A percentile compares a stretch with the other conserved stretches of the same genome.
Evolutionary conservation across 305 asterid genomes (phyloP).

Genomic region (Solanum hybrid): DNA sequence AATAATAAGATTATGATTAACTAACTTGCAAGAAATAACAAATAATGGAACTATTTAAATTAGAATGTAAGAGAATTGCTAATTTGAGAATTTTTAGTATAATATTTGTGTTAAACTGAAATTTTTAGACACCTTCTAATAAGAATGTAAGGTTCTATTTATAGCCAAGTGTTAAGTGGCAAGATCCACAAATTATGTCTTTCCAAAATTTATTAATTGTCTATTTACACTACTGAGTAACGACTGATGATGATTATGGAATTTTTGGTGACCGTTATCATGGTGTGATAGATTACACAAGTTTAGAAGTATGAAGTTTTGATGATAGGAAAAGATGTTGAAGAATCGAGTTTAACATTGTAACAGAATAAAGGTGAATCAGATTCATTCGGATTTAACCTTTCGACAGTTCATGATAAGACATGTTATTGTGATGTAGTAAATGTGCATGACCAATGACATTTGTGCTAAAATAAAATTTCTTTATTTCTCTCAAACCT

Average conservation of each 20-base stretch:
- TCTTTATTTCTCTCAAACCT: too few relatives aligned
- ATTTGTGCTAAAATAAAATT: background rate
- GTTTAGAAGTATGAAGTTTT: background rate
- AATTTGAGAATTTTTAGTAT: background rate
- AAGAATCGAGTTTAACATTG: background rate
- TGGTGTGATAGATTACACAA: background rate
- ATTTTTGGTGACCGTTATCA: accelerated
- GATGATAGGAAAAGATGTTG: background rate
- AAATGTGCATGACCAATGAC: background rate
- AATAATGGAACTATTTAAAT: too few relatives aligned
- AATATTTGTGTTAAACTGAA: too few relatives aligned
- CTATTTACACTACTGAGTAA: background rate
- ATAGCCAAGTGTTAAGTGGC: too few relatives aligned
- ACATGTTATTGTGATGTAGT: background rate
- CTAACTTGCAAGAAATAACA: background rate
- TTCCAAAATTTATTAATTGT: background rate
- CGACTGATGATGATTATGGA: too few relatives aligned
- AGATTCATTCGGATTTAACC: background rate
- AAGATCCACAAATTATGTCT: background rate
- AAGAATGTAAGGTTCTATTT: background rate
- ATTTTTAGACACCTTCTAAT: background rate
- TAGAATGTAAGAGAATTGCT: background rate
- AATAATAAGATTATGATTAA: background rate
- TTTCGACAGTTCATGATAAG: background rate
- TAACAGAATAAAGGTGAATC: background rate